Evolutionary conservation across 2,329 filamentous ascomycete genomes (phyloP).

Genomic region (Talaromyces pinophilus): DNA sequence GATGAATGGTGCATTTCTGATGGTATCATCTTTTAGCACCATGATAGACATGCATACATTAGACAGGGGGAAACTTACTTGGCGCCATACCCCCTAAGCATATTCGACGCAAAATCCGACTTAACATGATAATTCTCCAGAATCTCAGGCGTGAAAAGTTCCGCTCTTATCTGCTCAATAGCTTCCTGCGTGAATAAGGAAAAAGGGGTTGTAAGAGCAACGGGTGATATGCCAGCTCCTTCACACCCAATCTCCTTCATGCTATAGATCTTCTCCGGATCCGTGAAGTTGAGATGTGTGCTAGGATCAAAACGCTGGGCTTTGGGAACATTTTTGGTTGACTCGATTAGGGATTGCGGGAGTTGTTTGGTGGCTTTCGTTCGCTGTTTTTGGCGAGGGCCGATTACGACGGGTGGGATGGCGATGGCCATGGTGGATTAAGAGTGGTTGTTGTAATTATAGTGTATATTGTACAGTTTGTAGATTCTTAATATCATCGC

Average conservation of each 20-base stretch:
- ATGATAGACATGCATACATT: not conserved
- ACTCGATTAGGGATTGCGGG: not conserved
- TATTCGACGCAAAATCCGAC: slow-evolving; percentile 1
- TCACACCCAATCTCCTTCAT: not conserved
- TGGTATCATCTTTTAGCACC: not conserved
- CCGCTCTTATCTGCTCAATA: not conserved
- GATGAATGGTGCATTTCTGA: not conserved
- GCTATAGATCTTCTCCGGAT: not conserved
- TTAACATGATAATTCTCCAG: not conserved
- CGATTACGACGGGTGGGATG: not conserved
- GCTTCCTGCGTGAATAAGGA: not conserved
- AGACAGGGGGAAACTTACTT: not conserved
- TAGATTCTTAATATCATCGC: not conserved
- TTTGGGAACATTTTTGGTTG: not conserved
- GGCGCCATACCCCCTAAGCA: not conserved
- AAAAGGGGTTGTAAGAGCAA: not conserved
- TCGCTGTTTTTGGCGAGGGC: not conserved
- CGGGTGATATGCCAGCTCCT: not conserved
- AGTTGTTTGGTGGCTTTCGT: not conserved
- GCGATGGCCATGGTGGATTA: not conserved
- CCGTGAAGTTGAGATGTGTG: not conserved
- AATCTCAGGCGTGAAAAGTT: not conserved
- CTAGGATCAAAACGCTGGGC: not conserved
- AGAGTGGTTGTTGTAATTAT: not conserved
- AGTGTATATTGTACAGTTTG: not conserved